Conservation (phyloP, 345 rosid species). For the Rhizophora mangle region DNA sequence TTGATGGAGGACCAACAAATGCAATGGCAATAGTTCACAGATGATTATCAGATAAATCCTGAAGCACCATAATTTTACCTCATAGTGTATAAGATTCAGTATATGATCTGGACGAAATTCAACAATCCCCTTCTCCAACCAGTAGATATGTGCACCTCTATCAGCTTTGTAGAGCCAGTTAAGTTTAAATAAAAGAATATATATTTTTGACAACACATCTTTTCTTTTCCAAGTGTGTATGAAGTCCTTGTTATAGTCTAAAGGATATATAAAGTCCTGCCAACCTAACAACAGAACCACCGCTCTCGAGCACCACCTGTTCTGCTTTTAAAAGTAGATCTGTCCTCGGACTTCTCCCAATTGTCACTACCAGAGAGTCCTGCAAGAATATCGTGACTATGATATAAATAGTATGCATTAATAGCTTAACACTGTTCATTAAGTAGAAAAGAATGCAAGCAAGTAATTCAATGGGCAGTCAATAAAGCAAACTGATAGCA, state of each 20-base stretch:
- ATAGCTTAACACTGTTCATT: not conserved
- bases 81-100: conserved; percentile 90
- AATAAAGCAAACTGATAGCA: not conserved
- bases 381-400: conserved; percentile 27
- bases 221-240: conserved; percentile 16
- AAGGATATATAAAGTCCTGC: conserved; percentile 99
- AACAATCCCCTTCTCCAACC: conserved; percentile 68
- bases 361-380: conserved; percentile 75
- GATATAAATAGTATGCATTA: not conserved
- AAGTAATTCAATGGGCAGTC: not conserved
- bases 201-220: not conserved
- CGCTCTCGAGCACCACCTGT: conserved; percentile 60
- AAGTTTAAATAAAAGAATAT: conserved; percentile 32
- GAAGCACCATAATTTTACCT: conserved; percentile 42
- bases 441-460: not conserved
- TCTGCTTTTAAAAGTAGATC: conserved; percentile 86
- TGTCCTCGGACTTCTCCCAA: conserved; percentile 85
- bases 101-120: conserved; percentile 87
- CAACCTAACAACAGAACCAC: conserved; percentile 78
- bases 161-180: conserved; percentile 63
- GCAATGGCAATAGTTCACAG: not conserved
- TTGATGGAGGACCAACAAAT: not conserved
- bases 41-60: not conserved
- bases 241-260: conserved; percentile 1
- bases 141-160: conserved; percentile 88